Conservation (phyloP, 495 filamentous ascomycete species). For the Aspergillus egyptiacus region DNA sequence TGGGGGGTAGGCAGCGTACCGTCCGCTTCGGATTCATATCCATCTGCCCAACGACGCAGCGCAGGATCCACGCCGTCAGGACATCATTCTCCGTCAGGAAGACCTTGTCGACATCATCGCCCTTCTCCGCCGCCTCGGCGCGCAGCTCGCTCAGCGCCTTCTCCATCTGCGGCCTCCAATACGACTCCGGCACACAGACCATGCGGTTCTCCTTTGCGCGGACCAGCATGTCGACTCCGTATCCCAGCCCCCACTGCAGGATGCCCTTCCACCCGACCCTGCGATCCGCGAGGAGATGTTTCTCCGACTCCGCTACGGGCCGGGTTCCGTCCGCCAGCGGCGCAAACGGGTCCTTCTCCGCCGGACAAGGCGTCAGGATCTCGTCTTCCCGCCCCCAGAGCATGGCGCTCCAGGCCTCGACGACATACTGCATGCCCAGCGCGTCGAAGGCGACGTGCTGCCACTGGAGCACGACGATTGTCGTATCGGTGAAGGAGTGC, state of each 20-base stretch:
- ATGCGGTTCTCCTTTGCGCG: conserved; percentile 25
- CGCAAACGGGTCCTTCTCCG: conserved; percentile 17
- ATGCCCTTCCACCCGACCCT: conserved; percentile 17
- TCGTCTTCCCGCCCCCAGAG: conserved; percentile 16
- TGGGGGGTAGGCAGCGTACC: no score
- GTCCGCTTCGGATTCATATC: conserved; percentile 13
- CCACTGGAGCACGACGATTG: conserved; percentile 36
- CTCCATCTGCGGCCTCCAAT: conserved; percentile 18
- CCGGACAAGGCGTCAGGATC: conserved; percentile 12
- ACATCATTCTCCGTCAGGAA: conserved; percentile 24
- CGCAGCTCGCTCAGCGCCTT: conserved; percentile 20
- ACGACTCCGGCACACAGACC: conserved; percentile 21
- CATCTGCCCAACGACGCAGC: conserved; percentile 18
- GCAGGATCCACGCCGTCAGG: conserved; percentile 21
- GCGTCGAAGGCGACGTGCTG: conserved; percentile 25
- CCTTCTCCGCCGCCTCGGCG: conserved; percentile 10
- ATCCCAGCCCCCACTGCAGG: conserved; percentile 21
- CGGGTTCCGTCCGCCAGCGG: conserved; percentile 10
- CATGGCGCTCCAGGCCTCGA: conserved; percentile 22
- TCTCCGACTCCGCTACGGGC: conserved; percentile 1
- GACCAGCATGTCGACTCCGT: conserved; percentile 20
- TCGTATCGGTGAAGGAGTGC: conserved; percentile 44
- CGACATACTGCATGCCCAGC: conserved; percentile 20
- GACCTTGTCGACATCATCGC: conserved; percentile 17
- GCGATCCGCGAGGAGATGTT: conserved; percentile 7